A percentile compares a stretch with the other conserved stretches of the same genome.
Conservation (phyloP, 1,139 yeast species). For the Suhomyces coccinellae region DNA sequence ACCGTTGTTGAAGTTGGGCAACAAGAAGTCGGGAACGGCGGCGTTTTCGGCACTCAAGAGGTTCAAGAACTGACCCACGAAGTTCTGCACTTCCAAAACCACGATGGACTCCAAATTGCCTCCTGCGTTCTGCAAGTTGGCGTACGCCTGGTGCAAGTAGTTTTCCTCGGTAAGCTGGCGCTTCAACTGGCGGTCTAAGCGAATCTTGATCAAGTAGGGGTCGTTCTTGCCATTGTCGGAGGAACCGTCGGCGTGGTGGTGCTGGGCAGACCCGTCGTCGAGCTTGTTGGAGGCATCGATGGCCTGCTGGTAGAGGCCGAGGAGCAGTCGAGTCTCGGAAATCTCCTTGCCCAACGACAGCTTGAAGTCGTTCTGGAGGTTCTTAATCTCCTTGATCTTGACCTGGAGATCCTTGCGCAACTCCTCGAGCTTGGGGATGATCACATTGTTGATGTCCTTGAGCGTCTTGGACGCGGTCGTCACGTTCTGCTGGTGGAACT, state of each 20-base stretch:
- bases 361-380: conserved; percentile 79
- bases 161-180: conserved; percentile 82
- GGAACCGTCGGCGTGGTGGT: conserved; percentile 11
- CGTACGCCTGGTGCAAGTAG: conserved; percentile 81
- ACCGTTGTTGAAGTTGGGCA: conserved; percentile 70
- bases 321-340: conserved; percentile 55
- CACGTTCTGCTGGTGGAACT: conserved; percentile 75
- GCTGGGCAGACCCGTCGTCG: conserved; percentile 27
- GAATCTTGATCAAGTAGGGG: conserved; percentile 75
- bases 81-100: conserved; percentile 80
- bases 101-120: conserved; percentile 87
- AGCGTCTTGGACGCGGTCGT: conserved; percentile 64
- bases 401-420: conserved; percentile 77
- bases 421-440: conserved; percentile 85
- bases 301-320: conserved; percentile 49
- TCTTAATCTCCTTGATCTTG: conserved; percentile 84
- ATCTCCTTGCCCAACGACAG: conserved; percentile 71
- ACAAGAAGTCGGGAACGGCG: conserved; percentile 60
- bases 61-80: conserved; percentile 70
- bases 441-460: conserved; percentile 65
- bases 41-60: conserved; percentile 68
- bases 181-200: conserved; percentile 73
- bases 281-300: conserved; percentile 38
- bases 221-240: conserved; percentile 57
- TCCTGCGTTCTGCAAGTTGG: conserved; percentile 85